Evolutionary conservation across 2,329 filamentous ascomycete genomes (phyloP).

Genomic region (Whalleya microplaca): DNA sequence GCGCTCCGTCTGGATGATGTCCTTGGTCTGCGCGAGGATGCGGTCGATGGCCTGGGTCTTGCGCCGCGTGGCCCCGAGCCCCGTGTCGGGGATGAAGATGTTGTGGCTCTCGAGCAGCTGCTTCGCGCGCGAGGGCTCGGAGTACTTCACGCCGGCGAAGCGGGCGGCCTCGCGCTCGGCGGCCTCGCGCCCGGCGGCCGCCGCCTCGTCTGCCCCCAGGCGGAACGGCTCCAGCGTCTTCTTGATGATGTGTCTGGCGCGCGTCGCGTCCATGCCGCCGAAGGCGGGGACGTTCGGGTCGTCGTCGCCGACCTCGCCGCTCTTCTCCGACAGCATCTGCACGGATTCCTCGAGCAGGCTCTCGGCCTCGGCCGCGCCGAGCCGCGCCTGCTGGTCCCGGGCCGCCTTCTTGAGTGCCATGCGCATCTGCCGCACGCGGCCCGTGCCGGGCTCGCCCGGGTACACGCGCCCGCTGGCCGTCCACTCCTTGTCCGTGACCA

Average conservation of each 20-base stretch:
- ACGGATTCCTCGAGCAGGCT: slow-evolving; percentile 43
- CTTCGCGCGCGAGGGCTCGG: slow-evolving; percentile 16
- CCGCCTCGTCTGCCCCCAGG: too few species aligned
- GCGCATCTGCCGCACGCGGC: slow-evolving; percentile 49
- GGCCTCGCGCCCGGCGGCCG: too few species aligned
- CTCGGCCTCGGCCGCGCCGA: slow-evolving; percentile 3
- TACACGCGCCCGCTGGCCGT: slow-evolving; percentile 52
- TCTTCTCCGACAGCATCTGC: slow-evolving; percentile 33
- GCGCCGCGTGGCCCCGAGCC: slow-evolving; percentile 1
- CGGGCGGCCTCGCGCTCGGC: too few species aligned
- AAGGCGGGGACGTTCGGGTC: background rate
- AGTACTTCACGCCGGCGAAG: too few species aligned
- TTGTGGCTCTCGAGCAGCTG: slow-evolving; percentile 11
- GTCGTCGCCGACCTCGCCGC: too few species aligned
- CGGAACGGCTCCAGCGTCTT: background rate
- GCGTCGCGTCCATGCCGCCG: too few species aligned
- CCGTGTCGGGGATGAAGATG: background rate
- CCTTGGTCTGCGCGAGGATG: slow-evolving; percentile 8
- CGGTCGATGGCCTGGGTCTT: slow-evolving; percentile 30
- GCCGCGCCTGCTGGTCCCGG: slow-evolving; percentile 1
- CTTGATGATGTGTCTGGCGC: background rate
- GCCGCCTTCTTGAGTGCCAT: slow-evolving; percentile 26
- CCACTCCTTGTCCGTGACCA: slow-evolving; percentile 62
- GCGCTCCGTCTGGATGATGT: background rate
- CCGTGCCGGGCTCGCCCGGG: slow-evolving; percentile 56